Evolutionary conservation across 495 filamentous ascomycete genomes (phyloP).

Genomic region (Xylaria venustula): DNA sequence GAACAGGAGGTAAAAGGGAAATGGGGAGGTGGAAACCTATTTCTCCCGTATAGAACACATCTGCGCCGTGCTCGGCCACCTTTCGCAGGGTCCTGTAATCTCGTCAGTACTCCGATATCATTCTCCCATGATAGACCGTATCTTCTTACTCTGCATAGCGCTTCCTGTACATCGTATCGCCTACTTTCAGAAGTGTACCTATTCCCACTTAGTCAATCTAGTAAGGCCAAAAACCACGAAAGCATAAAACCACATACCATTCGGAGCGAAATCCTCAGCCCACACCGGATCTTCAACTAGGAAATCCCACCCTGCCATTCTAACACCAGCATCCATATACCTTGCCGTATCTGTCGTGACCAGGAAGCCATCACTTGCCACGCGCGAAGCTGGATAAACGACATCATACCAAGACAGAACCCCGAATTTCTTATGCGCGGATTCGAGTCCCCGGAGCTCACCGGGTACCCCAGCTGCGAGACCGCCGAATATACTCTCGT

Average conservation of each 20-base stretch:
- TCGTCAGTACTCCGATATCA: not conserved
- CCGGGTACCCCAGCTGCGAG: constrained; percentile 69
- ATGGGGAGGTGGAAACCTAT: constrained; percentile 28
- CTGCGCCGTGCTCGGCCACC: constrained; percentile 66
- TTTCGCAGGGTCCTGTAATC: constrained; percentile 59
- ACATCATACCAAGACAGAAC: constrained; percentile 65
- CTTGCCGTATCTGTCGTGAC: constrained; percentile 65
- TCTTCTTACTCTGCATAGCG: constrained; percentile 63
- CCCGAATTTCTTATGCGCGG: constrained; percentile 61
- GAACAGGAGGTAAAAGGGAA: not conserved
- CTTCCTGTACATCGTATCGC: constrained; percentile 74
- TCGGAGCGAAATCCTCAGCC: constrained; percentile 86
- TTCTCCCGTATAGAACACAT: constrained; percentile 73
- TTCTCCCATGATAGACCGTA: not conserved
- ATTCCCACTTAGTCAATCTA: not conserved
- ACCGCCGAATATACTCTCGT: constrained; percentile 40
- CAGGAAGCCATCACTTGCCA: constrained; percentile 71
- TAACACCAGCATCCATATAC: constrained; percentile 56
- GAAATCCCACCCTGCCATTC: constrained; percentile 50
- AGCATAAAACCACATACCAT: constrained; percentile 39
- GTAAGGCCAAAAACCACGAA: not conserved
- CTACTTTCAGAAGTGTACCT: constrained; percentile 57
- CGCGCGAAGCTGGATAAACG: constrained; percentile 66
- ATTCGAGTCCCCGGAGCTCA: constrained; percentile 74
- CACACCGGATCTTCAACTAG: constrained; percentile 70